These are phyloP conservation scores for Fusarium sp. DNA, from an alignment of 2,329 filamentous ascomycete species.

Conservation along the genomic window DNA sequence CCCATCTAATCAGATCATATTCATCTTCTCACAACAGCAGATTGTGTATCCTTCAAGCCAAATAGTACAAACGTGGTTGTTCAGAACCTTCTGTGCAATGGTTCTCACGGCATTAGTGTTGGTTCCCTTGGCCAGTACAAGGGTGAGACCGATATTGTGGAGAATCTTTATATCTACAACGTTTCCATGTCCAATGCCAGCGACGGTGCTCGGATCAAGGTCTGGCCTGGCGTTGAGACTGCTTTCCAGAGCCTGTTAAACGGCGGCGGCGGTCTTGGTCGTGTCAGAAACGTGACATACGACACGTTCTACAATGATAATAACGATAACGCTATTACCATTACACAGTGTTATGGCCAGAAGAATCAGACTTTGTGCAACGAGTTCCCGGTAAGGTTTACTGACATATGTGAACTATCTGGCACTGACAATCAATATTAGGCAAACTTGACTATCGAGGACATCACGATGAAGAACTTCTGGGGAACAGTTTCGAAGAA, in stretches of 20 bases:
- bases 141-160: slow-evolving; percentile 72
- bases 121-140: slow-evolving; percentile 77
- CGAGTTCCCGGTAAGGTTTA: slow-evolving; percentile 30
- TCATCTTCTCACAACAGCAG: slow-evolving; percentile 36
- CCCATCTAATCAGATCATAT: rapidly evolving
- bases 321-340: slow-evolving; percentile 61
- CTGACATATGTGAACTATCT: rapidly evolving
- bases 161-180: slow-evolving; percentile 75
- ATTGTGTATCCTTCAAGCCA: slow-evolving; percentile 81
- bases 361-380: slow-evolving; percentile 46
- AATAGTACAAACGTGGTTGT: slow-evolving; percentile 77
- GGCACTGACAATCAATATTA: slow-evolving; percentile 1
- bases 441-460: slow-evolving; percentile 45
- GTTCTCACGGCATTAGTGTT: slow-evolving; percentile 79
- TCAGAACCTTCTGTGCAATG: slow-evolving; percentile 74
- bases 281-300: slow-evolving; percentile 75
- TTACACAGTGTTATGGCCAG: slow-evolving; percentile 47
- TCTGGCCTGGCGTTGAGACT: slow-evolving; percentile 68
- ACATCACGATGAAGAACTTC: slow-evolving; percentile 47
- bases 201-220: slow-evolving; percentile 78
- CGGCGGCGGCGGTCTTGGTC: slow-evolving; percentile 66
- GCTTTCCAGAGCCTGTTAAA: slow-evolving; percentile 61
- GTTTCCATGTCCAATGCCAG: slow-evolving; percentile 68
- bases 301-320: slow-evolving; percentile 70
- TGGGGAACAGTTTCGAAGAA: slow-evolving; percentile 47